Conservation (phyloP, 164 flowering plant species). For the Chimonanthus salicifolius region DNA sequence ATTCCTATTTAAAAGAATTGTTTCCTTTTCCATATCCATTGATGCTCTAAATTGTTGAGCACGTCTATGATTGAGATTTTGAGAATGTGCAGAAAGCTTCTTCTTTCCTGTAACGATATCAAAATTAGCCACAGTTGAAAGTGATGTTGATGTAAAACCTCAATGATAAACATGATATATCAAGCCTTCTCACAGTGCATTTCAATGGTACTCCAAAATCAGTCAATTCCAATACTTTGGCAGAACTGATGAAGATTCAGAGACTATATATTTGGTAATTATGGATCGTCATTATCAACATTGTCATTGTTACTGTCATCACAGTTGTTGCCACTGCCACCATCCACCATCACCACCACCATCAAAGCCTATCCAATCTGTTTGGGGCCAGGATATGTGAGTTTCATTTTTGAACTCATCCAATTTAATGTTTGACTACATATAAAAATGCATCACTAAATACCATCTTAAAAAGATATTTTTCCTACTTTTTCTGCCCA, state of each 20-base stretch:
- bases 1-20: slow-evolving; percentile 32
- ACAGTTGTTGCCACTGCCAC: no score
- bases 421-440: no score
- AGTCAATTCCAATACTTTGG: not conserved
- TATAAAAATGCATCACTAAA: no score
- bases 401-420: no score
- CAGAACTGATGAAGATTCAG: not conserved
- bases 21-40: slow-evolving; percentile 43
- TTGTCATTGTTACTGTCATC: no score
- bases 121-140: not conserved
- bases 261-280: not conserved
- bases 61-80: slow-evolving; percentile 19
- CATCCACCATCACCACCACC: not conserved
- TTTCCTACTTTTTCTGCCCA: no score
- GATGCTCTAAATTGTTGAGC: slow-evolving; percentile 14
- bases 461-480: no score
- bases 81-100: slow-evolving; percentile 16
- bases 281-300: no score
- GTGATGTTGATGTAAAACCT: not conserved
- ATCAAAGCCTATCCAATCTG: not conserved
- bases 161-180: not conserved
- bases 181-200: not conserved
- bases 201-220: not conserved
- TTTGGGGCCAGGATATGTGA: no score
- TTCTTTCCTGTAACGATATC: slow-evolving; percentile 29